Base-by-base conservation (phyloP, 1,284 basidiomycete species). In the Volvariella surrecta region DNA sequence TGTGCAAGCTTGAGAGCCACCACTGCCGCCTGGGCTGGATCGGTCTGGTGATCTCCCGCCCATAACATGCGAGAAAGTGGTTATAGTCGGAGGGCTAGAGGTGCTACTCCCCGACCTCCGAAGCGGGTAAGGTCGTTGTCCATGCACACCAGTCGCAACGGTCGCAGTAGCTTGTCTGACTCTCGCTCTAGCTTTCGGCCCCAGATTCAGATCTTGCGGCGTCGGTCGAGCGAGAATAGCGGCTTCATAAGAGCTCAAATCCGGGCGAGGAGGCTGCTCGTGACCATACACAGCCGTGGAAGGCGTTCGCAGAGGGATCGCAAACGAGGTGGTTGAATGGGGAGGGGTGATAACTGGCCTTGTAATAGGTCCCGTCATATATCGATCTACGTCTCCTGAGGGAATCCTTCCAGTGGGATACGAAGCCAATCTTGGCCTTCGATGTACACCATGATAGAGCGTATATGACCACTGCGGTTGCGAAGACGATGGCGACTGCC, bases 221-320 rank as follows among this genome's bases (percentile, higher is more conserved):
- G 79, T 67, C 52, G 70, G 76, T 21, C 82, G 67, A 13, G 83
- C 82, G 32, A 84, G 58, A 4, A 87, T 76, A 4, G 85, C 85
- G 40, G 81, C 79, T 56, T 87, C 82, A 50, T 89, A 88, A 47
- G 73, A 74, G 50, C 71, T 67, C 50, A 88, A 51, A 53, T 86
- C 83, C 16, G 86, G 83, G 16, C 44, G 30, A 34, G 41, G 40
- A 16, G 39, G 38, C 4, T 46, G 43, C 7, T 41, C 34, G 20
- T 38, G 46, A 9, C 38, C 32, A 22, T 45, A 44, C 28, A 41
- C 53, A 54, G 51, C 53, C 52, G 18, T 43, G 16, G 15, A 43
- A 50, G 40, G 13, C 15, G 53, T 54, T 6, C 24, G 11, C 24
- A 28, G 24, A 28, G 24, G 24, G 24, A n/a, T n/a, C n/a, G n/a